Evolutionary conservation across 306 rosid species (phyloP).

Genomic region (Cicer yamashitae): DNA sequence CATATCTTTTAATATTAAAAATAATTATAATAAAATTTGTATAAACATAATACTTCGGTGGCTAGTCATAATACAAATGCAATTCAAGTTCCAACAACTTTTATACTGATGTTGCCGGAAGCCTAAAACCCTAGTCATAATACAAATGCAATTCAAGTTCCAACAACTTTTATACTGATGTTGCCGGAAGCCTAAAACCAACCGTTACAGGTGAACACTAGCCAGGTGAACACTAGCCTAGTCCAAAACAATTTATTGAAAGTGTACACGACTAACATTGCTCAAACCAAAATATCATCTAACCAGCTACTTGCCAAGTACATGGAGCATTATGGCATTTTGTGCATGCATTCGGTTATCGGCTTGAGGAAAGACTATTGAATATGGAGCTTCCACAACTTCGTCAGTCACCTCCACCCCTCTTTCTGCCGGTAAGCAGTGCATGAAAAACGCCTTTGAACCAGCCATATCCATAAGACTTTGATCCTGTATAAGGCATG

Average conservation of each 20-base stretch:
- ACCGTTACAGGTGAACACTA: slow-evolving; percentile 1
- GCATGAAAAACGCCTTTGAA: slow-evolving; percentile 85
- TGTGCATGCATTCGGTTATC: slow-evolving; percentile 99
- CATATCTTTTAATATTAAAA: too few species aligned
- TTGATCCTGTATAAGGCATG: slow-evolving; percentile 57
- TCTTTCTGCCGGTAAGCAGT: slow-evolving; percentile 96
- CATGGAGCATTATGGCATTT: slow-evolving; percentile 92
- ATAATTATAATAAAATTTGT: too few species aligned
- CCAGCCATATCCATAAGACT: slow-evolving; percentile 88
- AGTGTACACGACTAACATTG: neutral
- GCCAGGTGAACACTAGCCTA: slow-evolving; percentile 18
- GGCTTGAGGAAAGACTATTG: slow-evolving; percentile 93
- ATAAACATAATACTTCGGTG: too few species aligned
- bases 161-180: neutral
- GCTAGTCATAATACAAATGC: too few species aligned
- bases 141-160: slow-evolving; percentile 31
- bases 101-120: too few species aligned
- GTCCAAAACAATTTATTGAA: slow-evolving; percentile 12
- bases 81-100: too few species aligned
- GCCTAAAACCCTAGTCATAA: neutral
- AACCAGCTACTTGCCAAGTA: slow-evolving; percentile 63
- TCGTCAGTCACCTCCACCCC: slow-evolving; percentile 94
- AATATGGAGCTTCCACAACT: slow-evolving; percentile 88
- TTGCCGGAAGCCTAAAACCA: slow-evolving; percentile 18
- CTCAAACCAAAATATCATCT: slow-evolving; percentile 8